Evolutionary conservation across 163 green algal genomes (phyloP).

Genomic region (Smithsoniella earleae): DNA sequence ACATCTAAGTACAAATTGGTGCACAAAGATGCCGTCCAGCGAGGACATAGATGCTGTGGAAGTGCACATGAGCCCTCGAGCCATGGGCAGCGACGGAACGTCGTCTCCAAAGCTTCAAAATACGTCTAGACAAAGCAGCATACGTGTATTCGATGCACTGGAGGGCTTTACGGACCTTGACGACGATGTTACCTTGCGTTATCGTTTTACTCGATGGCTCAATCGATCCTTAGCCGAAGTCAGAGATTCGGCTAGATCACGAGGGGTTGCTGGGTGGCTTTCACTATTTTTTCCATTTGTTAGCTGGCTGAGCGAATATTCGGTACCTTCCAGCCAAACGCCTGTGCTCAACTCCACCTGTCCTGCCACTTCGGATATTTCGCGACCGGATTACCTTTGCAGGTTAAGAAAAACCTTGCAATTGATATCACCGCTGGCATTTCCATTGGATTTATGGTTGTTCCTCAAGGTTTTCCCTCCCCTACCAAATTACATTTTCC

Average conservation of each 20-base stretch:
- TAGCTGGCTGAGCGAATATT: background rate
- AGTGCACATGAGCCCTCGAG: too few relatives aligned
- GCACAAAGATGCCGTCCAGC: too few relatives aligned
- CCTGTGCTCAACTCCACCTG: background rate
- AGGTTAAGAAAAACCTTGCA: background rate
- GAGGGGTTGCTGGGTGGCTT: background rate
- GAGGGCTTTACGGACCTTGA: slow-evolving; percentile 14
- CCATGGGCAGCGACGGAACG: too few relatives aligned
- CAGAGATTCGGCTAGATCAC: background rate
- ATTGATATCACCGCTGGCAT: slow-evolving; percentile 39
- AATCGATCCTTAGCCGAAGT: background rate
- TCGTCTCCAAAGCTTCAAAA: too few relatives aligned
- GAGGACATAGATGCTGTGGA: too few relatives aligned
- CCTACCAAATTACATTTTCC: background rate
- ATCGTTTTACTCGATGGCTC: background rate
- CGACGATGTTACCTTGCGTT: background rate
- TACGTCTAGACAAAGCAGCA: background rate
- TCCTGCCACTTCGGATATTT: background rate
- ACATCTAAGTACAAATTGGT: too few relatives aligned
- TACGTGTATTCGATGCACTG: slow-evolving; percentile 13
- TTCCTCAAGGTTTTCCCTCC: slow-evolving; percentile 41
- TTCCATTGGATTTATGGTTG: slow-evolving; percentile 44
- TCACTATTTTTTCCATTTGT: background rate
- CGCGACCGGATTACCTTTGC: background rate
- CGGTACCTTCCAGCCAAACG: background rate